Conservation (phyloP, 2,329 filamentous ascomycete genomes). For the Talaromyces atroroseus region DNA sequence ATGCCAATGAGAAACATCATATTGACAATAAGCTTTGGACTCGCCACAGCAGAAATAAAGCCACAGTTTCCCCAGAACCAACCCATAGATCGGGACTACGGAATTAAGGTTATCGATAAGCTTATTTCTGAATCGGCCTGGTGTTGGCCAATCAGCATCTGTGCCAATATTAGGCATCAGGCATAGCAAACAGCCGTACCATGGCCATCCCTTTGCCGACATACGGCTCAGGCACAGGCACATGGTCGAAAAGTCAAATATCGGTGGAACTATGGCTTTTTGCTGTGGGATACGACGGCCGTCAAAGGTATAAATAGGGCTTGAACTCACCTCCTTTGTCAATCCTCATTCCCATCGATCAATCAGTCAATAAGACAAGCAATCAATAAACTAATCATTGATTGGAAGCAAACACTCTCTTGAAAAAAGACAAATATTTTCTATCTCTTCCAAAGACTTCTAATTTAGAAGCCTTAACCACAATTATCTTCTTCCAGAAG, state of each 20-base stretch:
- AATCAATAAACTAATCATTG: slow-evolving; percentile 4
- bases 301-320: slow-evolving; percentile 7
- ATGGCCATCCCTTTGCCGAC: not conserved
- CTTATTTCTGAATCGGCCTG: not conserved
- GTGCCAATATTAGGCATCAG: slow-evolving; percentile 2
- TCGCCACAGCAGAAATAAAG: not conserved
- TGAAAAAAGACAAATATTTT: not conserved
- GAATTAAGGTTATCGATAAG: not conserved
- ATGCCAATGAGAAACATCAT: not conserved
- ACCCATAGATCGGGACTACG: not conserved
- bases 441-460: no score
- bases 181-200: not conserved
- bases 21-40: not conserved
- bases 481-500: not conserved
- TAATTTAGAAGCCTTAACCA: not conserved
- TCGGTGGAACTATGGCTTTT: slow-evolving; percentile 10
- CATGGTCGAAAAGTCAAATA: not conserved
- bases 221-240: not conserved
- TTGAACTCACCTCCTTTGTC: not conserved
- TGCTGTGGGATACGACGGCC: not conserved
- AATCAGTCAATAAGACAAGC: slow-evolving; percentile 1
- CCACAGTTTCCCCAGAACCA: slow-evolving; percentile 4
- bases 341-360: slow-evolving; percentile 2
- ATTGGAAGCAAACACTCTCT: not conserved
- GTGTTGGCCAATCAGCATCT: not conserved